These are phyloP conservation scores for Spathaspora girioi DNA, from an alignment of 805 yeast species.

Conservation along the genomic window DNA sequence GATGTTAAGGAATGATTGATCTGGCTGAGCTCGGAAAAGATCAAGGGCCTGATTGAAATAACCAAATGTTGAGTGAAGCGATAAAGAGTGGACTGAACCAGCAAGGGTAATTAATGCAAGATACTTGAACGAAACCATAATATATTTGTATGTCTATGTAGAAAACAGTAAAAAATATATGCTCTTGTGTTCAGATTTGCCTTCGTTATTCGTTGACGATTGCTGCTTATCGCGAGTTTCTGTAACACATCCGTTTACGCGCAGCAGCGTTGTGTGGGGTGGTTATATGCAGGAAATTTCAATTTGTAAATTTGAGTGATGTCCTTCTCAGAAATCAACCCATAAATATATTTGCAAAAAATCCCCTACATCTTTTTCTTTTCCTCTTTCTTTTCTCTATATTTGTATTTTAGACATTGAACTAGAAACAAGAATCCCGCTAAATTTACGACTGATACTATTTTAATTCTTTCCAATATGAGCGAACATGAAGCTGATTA, in stretches of 20 bases:
- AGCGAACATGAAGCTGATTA: slow-evolving; percentile 5
- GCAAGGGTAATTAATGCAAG: slow-evolving; percentile 8
- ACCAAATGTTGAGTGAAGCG: not conserved
- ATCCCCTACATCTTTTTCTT: not conserved
- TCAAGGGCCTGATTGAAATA: not conserved
- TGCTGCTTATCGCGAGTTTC: not conserved
- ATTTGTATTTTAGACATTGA: slow-evolving; percentile 2
- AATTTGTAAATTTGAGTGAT: not conserved
- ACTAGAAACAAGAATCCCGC: not conserved
- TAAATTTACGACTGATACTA: not conserved
- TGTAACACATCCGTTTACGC: not conserved
- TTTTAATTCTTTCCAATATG: slow-evolving; percentile 6
- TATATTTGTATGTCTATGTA: not conserved
- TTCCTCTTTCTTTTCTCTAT: not conserved
- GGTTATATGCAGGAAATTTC: not conserved
- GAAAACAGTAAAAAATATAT: no score
- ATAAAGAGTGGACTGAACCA: slow-evolving; percentile 3
- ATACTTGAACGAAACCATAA: slow-evolving; percentile 20
- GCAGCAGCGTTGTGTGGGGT: not conserved
- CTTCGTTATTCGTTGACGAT: not conserved
- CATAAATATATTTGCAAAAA: not conserved
- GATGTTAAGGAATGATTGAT: not conserved
- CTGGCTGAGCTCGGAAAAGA: not conserved
- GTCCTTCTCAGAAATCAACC: not conserved
- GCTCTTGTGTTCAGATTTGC: not conserved